These are phyloP conservation scores for Pythium aquatile DNA, from an alignment of 352 stramenopile species.

Conservation along the genomic window DNA sequence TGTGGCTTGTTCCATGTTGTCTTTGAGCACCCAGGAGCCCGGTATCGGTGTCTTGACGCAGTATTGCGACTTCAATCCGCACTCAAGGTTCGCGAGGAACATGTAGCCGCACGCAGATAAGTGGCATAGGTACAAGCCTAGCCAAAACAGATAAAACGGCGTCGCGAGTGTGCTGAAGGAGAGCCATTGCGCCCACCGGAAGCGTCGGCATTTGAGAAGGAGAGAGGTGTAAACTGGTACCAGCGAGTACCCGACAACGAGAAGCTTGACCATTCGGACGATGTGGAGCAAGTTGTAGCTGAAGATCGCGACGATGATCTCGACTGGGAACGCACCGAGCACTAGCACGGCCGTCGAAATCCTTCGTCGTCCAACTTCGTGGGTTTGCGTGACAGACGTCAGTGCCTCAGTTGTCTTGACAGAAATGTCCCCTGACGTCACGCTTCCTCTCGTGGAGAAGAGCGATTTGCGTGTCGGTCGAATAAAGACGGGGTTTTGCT, in stretches of 20 bases:
- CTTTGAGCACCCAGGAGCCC: constrained; percentile 56
- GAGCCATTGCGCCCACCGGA: constrained; percentile 32
- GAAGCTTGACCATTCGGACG: constrained; percentile 29
- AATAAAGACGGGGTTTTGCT: not conserved
- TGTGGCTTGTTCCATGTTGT: constrained; percentile 49
- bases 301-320: constrained; percentile 7
- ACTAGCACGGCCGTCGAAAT: not conserved
- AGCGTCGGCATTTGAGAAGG: constrained; percentile 25
- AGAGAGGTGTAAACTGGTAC: constrained; percentile 19
- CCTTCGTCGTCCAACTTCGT: not conserved
- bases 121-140: constrained; percentile 62
- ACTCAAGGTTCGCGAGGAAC: constrained; percentile 39
- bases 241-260: constrained; percentile 19
- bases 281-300: constrained; percentile 51
- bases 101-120: constrained; percentile 59
- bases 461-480: constrained; percentile 10
- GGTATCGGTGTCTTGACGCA: constrained; percentile 31
- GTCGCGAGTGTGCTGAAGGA: constrained; percentile 51
- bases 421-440: not conserved
- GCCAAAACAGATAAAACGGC: constrained; percentile 40
- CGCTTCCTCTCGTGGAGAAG: constrained; percentile 13
- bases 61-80: constrained; percentile 17
- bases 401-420: constrained; percentile 15
- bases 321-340: constrained; percentile 7
- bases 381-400: not conserved